phyloP scores from a whole-genome alignment of 2,329 filamentous ascomycete species.

The Acephala macrosclerotiorum region DNA sequence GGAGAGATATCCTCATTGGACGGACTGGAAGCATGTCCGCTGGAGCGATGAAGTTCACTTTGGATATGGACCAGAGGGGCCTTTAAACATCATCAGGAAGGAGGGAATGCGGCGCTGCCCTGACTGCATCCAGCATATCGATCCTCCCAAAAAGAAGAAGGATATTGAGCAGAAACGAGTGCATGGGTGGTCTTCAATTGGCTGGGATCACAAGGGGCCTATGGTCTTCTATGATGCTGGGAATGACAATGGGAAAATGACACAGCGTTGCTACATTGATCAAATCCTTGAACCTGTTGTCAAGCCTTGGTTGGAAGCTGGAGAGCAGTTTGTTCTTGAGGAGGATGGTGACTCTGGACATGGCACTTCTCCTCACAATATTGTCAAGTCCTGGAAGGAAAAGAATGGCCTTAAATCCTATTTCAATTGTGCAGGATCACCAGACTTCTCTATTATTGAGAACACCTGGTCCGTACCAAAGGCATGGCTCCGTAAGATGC shows the following conservation, averaged over 20 bases:
- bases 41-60: too few relatives aligned
- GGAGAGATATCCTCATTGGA: too few relatives aligned
- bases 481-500: too few relatives aligned
- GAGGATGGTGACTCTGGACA: slow-evolving; percentile 24
- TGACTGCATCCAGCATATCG: too few relatives aligned
- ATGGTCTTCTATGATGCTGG: neutral
- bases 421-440: slow-evolving; percentile 6
- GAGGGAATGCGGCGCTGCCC: too few relatives aligned
- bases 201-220: neutral
- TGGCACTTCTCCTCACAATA: slow-evolving; percentile 10
- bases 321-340: slow-evolving; percentile 18
- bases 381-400: neutral
- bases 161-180: neutral
- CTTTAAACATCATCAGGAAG: too few relatives aligned
- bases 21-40: too few relatives aligned
- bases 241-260: neutral
- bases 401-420: slow-evolving; percentile 6
- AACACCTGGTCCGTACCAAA: too few relatives aligned
- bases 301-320: slow-evolving; percentile 9
- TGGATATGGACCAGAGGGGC: too few relatives aligned
- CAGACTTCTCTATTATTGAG: slow-evolving; percentile 8
- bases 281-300: slow-evolving; percentile 2
- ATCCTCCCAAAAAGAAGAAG: too few relatives aligned
- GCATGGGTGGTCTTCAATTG: neutral
- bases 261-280: neutral